phyloP scores from a whole-genome alignment of 345 rosid species.

The Salix udensis region DNA sequence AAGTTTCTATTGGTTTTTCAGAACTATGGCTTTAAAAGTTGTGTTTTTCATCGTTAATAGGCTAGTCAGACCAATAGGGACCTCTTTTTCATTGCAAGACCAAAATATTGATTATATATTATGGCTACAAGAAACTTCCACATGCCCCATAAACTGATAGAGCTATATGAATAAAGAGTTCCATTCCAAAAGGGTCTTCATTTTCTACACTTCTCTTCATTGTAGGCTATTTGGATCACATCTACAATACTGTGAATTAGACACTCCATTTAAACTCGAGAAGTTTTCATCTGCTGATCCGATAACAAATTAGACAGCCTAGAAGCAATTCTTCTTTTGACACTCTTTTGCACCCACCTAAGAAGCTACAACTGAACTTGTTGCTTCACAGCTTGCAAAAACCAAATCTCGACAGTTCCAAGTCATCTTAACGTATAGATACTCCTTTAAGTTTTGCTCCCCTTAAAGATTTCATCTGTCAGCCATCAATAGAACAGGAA shows the following conservation, averaged over 20 bases:
- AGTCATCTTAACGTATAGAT: background rate
- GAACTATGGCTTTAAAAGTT: background rate
- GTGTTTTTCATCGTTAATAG: background rate
- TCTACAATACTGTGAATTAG: too few species aligned
- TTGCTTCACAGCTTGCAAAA: background rate
- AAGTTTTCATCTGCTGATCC: background rate
- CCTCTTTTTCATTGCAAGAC: background rate
- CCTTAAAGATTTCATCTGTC: background rate
- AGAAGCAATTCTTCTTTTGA: background rate
- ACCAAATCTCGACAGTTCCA: background rate
- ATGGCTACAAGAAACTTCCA: background rate
- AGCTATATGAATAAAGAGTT: background rate
- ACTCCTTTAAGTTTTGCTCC: background rate
- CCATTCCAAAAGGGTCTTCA: background rate
- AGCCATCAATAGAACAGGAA: background rate
- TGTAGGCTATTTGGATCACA: background rate
- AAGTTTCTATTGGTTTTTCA: background rate
- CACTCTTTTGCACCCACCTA: background rate
- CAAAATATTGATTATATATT: too few species aligned
- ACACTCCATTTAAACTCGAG: background rate
- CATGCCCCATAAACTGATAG: background rate
- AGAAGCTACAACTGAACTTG: background rate
- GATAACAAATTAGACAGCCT: background rate
- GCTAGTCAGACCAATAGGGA: background rate
- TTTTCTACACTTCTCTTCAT: background rate